Evolutionary conservation across 805 yeast genomes (phyloP), one percentile per base, ranked within the genome.

Genomic region (Cyberlindnera lachancei): DNA sequence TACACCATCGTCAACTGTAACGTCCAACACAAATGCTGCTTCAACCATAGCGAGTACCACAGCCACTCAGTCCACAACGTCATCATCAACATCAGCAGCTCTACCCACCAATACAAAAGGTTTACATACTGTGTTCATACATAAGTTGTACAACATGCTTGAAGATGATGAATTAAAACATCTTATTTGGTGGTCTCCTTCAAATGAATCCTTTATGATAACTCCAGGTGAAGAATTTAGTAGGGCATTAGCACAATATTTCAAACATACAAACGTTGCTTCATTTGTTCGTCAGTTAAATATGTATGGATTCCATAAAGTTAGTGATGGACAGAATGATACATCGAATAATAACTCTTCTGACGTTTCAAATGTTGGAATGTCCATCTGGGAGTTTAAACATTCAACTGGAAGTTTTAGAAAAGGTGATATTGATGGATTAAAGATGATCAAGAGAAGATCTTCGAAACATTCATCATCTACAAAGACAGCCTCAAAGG

Each of bases 111-210:
- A 44, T 27, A 42, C 53, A 6, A 51, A 51, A 23, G 56, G 56
- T 6, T 39, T 48, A 1, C 53, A 73, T 44, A 65, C 77, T 1
- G 74, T 76, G 5, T 90, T 90, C 60, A 83, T 88, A 38, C 95
- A 88, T 58, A 90, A 90, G 53, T 70, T 90, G 17, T 88, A 84
- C 64, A 76, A 80, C 41, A 90, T 90, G 94, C 68, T 90, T 30
- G 94, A 88, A 46, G 96, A 90, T 52, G 63, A 64, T 3, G 58
- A 70, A 18, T 61, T 90, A 21, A 61, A 71, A 35, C 92, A 81
- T 50, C 66, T 90, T 23, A 90, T 90, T 16, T 79, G 90, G 77
- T 90, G 97, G 96, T 59, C 85, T 1, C 65, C 73, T 9, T 49
- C 75, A 9, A 72, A 73, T 38, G 83, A 78, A 30, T 73, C 88